A percentile compares a stretch with the other conserved stretches of the same genome.
Conservation (phyloP, 1,284 basidiomycete genomes). For the Fomes fomentarius region DNA sequence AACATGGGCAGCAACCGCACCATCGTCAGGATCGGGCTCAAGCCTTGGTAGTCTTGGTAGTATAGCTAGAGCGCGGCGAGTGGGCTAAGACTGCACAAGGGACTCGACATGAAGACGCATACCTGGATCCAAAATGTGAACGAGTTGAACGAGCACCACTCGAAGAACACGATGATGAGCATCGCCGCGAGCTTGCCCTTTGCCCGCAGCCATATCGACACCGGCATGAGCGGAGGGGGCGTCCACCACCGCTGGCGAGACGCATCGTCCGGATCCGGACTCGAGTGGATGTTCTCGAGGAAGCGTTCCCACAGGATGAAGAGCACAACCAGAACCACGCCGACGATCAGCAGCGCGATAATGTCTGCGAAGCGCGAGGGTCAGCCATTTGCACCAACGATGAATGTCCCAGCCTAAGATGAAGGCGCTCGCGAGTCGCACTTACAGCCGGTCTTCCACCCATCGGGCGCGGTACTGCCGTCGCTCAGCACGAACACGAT, state of each 20-base stretch:
- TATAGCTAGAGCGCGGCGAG: conserved; percentile 48
- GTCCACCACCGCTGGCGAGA: conserved; percentile 35
- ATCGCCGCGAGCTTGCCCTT: conserved; percentile 69
- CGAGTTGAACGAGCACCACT: conserved; percentile 54
- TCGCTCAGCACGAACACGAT: conserved; percentile 82
- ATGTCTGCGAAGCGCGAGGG: conserved; percentile 52
- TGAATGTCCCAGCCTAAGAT: too few species aligned
- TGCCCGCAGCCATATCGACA: conserved; percentile 70
- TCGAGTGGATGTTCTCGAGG: conserved; percentile 47
- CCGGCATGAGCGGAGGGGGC: conserved; percentile 72
- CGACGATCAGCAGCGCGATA: conserved; percentile 65
- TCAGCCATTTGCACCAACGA: background rate
- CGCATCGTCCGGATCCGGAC: conserved; percentile 31
- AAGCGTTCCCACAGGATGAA: conserved; percentile 76
- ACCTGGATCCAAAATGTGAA: too few species aligned
- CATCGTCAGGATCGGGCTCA: conserved; percentile 70
- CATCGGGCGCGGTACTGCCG: conserved; percentile 66
- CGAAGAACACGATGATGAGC: conserved; percentile 69
- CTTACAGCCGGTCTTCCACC: conserved; percentile 79
- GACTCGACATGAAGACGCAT: too few species aligned
- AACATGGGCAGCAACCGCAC: conserved; percentile 80
- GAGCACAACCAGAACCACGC: conserved; percentile 55
- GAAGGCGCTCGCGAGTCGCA: too few species aligned
- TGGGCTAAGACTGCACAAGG: too few species aligned
- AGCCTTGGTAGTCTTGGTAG: conserved; percentile 64